Percentiles rank a stretch among this genome's conserved stretches.
These are phyloP conservation scores for Nemania sp. DNA, from an alignment of 2,329 filamentous ascomycete species.

Conservation along the genomic window DNA sequence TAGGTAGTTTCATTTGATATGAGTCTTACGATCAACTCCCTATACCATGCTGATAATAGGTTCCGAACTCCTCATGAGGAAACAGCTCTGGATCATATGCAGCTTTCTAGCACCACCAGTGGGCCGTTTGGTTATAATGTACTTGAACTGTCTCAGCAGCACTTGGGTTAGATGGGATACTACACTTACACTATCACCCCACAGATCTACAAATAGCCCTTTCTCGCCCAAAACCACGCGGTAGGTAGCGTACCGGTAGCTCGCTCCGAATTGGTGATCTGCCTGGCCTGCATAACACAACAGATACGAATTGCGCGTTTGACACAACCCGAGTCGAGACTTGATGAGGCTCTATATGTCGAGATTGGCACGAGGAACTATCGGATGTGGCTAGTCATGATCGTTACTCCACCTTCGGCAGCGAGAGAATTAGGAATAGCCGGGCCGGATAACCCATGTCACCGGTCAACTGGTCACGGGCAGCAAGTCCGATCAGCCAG, in stretches of 20 bases:
- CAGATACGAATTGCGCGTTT: not conserved
- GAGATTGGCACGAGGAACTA: not conserved
- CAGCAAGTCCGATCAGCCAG: slow-evolving; percentile 9
- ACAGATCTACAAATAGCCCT: slow-evolving; percentile 23
- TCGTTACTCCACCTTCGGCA: slow-evolving; percentile 3
- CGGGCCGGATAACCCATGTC: slow-evolving; percentile 22
- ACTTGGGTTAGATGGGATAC: too few relatives aligned
- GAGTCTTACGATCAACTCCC: too few relatives aligned
- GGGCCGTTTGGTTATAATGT: not conserved
- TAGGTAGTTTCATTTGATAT: too few relatives aligned
- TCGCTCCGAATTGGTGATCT: slow-evolving; percentile 8
- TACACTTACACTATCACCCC: too few relatives aligned
- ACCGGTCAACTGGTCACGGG: slow-evolving; percentile 15
- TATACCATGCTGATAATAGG: too few relatives aligned
- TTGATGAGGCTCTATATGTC: slow-evolving; percentile 7
- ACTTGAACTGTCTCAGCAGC: too few relatives aligned
- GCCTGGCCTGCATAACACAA: not conserved
- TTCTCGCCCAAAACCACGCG: slow-evolving; percentile 17
- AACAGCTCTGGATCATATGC: too few relatives aligned
- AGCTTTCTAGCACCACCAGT: not conserved
- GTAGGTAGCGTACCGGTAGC: slow-evolving; percentile 10
- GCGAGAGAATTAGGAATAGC: slow-evolving; percentile 3
- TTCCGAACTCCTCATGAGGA: too few relatives aligned
- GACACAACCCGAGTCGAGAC: not conserved
- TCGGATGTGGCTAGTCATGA: not conserved